Evolutionary conservation across 2,329 filamentous ascomycete genomes (phyloP), one percentile per base, ranked within the genome.

Genomic region (Aspergillus brunneoviolaceus): DNA sequence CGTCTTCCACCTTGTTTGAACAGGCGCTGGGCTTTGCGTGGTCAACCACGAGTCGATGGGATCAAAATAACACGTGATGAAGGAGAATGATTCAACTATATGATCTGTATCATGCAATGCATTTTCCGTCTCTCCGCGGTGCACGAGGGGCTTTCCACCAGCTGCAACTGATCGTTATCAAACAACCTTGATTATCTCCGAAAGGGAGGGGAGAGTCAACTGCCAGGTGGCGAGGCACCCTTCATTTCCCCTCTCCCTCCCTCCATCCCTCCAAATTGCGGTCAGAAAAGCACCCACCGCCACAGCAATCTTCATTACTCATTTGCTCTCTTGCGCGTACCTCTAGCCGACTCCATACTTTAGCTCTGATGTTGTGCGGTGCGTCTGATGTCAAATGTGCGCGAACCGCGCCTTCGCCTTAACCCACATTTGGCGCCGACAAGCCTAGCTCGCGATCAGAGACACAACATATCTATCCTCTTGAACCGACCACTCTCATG

Each of bases 201-300:
- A 58, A 52, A 23, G 55, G 49, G 49, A 60, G 56, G 55, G 51
- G 42, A 47, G 21, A 49, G 25, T 63, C 42, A 51, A 63, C 45
- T 58, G 56, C 54, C 60, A 62, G 59, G 67, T 69, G 64, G 63
- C 64, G 55, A 63, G 25, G 49, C 25, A 39, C 56, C 7, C 27
- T 29, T 29, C 27, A 23, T 23, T 29, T 29, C 27, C 33, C 33
- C 33, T 35, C 33, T 35, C 33, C 14, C 33, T 35, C 33, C 33
- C 33, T 16, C 27, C 27, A 29, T 35, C 11, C 33, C 14, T 60
- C 59, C 55, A 54, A 69, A 55, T 70, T 69, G 67, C 68, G 68
- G 68, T 70, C 68, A 70, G 62, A 55, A 53, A 42, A 58, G 58
- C 27, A 39, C 57, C 63, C 62, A 65, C 64, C 61, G 66, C 65